phyloP scores from a whole-genome alignment of 2,329 filamentous ascomycete genomes.

The Xylaria sp. region DNA sequence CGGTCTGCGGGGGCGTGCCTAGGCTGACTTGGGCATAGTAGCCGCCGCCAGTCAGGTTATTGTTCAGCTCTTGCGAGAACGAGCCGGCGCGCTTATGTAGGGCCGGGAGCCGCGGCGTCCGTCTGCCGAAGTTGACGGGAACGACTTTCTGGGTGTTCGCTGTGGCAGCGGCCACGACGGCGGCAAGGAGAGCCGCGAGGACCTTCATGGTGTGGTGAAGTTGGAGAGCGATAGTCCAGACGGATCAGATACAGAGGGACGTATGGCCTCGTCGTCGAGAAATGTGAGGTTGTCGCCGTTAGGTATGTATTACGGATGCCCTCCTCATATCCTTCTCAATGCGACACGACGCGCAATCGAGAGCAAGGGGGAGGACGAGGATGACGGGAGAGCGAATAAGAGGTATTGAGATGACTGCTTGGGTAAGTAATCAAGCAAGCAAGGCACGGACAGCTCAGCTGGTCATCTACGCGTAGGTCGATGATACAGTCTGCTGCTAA shows the following conservation, averaged over 20 bases:
- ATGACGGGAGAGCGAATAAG: no score
- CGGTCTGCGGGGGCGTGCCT: conserved; percentile 59
- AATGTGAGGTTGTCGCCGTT: background rate
- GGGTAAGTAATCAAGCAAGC: no score
- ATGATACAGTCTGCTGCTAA: background rate
- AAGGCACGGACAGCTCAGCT: no score
- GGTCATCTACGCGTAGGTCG: background rate
- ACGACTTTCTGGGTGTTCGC: conserved; percentile 31
- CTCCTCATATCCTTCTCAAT: background rate
- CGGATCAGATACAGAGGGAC: no score
- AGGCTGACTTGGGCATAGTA: conserved; percentile 62
- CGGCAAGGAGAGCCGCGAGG: conserved; percentile 16
- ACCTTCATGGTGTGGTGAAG: conserved; percentile 22
- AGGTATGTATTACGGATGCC: no score
- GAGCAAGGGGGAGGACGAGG: no score
- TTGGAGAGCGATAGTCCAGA: background rate
- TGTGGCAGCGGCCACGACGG: conserved; percentile 8
- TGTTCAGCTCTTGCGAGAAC: conserved; percentile 47
- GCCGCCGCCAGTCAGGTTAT: conserved; percentile 57
- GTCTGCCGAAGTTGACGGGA: conserved; percentile 31
- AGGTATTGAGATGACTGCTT: no score
- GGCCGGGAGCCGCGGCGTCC: conserved; percentile 14
- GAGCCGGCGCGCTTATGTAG: conserved; percentile 30
- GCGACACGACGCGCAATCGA: background rate
- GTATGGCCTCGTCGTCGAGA: no score